These are phyloP conservation scores for Polyplosphaeria fusca DNA, from an alignment of 495 filamentous ascomycete genomes.

Conservation along the genomic window DNA sequence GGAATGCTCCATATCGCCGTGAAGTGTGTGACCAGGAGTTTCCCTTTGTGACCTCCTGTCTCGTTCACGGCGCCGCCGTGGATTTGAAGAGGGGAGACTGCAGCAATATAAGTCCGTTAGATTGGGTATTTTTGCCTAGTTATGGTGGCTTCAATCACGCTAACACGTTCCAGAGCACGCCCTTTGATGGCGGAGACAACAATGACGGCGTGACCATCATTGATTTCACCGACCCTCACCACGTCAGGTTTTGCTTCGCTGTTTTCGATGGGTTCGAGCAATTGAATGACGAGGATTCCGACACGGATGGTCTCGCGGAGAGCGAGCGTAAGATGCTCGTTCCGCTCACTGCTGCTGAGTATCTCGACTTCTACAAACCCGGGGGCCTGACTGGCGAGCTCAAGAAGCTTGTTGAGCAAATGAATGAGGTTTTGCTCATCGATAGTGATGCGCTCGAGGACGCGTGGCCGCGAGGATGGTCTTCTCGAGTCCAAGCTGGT, in stretches of 20 bases:
- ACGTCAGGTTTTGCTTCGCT: constrained; percentile 17
- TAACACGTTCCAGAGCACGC: neutral
- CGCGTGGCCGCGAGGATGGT: neutral
- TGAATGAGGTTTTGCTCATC: neutral
- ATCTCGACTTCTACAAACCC: neutral
- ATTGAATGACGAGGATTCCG: neutral
- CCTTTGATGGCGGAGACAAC: constrained; percentile 17
- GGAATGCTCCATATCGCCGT: neutral
- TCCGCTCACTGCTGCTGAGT: constrained; percentile 3
- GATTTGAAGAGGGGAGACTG: neutral
- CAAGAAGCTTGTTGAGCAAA: neutral
- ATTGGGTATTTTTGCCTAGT: too few relatives aligned
- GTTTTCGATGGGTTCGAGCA: neutral
- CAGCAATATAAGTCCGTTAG: too few relatives aligned
- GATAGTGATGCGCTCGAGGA: neutral
- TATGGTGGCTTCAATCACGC: neutral
- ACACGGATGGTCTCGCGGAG: neutral
- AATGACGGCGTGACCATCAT: constrained; percentile 26
- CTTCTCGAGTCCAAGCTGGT: neutral
- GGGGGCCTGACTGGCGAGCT: neutral
- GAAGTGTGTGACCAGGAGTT: neutral
- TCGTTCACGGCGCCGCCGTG: constrained; percentile 10
- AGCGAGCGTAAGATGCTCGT: neutral
- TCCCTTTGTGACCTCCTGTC: constrained; percentile 21
- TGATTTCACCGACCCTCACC: constrained; percentile 10